Evolutionary conservation across 139 green algal genomes (phyloP).

Genomic region (Volvox africanus): DNA sequence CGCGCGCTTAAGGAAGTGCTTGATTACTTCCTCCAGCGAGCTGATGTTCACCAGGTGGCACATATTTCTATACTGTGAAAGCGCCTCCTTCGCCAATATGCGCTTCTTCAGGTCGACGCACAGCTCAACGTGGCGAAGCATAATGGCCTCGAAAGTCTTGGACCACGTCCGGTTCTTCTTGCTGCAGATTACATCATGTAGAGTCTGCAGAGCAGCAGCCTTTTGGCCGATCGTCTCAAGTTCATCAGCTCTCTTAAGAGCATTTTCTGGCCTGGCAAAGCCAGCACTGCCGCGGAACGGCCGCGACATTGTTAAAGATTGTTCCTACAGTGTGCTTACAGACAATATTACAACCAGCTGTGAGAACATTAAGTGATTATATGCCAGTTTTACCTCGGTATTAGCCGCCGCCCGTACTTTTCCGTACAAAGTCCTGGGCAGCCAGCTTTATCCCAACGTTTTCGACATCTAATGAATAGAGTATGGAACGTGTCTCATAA

Average conservation of each 20-base stretch:
- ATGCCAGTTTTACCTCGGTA: too few species aligned
- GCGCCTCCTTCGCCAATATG: conserved; percentile 96
- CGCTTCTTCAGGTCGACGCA: conserved; percentile 94
- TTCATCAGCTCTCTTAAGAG: conserved; percentile 98
- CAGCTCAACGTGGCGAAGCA: conserved; percentile 97
- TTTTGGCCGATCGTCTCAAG: conserved; percentile 93
- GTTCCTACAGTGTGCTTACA: not conserved
- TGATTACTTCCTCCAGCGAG: conserved; percentile 98
- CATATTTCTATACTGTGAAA: conserved; percentile 99
- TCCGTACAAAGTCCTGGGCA: too few species aligned
- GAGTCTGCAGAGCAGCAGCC: conserved; percentile 84
- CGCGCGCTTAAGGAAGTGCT: conserved; percentile 95
- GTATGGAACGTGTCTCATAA: too few species aligned
- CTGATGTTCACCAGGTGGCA: conserved; percentile 97
- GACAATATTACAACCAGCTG: not conserved
- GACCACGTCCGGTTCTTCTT: conserved; percentile 97
- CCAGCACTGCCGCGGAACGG: conserved; percentile 45
- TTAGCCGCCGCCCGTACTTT: too few species aligned
- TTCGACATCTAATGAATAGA: too few species aligned
- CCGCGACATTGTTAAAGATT: conserved; percentile 22
- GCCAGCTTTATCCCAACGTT: too few species aligned
- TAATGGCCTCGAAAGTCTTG: conserved; percentile 94
- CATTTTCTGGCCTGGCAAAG: conserved; percentile 96
- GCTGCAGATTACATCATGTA: conserved; percentile 98
- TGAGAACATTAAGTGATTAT: too few species aligned